phyloP scores from a whole-genome alignment of 352 stramenopile species.

The Globisporangium takayamanum region DNA sequence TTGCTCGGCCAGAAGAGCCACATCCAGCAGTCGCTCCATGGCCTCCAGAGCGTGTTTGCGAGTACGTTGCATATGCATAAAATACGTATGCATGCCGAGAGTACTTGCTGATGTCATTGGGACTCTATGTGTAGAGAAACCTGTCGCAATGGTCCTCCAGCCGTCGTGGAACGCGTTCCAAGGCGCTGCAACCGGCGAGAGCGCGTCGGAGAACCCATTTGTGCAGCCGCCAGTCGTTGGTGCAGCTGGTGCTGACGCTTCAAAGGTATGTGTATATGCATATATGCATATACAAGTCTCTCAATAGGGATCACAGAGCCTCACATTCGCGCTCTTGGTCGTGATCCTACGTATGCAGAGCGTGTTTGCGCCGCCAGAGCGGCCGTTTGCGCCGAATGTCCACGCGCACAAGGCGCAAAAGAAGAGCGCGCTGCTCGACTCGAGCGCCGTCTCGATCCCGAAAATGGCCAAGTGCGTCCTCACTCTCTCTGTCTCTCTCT shows the following conservation, averaged over 20 bases:
- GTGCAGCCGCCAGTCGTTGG: slow-evolving; percentile 37
- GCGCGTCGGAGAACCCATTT: slow-evolving; percentile 40
- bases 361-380: slow-evolving; percentile 27
- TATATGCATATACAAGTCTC: not conserved
- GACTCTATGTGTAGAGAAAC: slow-evolving; percentile 22
- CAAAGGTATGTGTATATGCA: not conserved
- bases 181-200: slow-evolving; percentile 27
- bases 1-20: slow-evolving; percentile 52
- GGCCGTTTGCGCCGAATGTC: slow-evolving; percentile 29
- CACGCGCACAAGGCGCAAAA: slow-evolving; percentile 29
- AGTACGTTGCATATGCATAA: slow-evolving; percentile 20
- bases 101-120: too few species aligned
- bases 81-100: too few species aligned
- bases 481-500: not conserved
- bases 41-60: slow-evolving; percentile 30
- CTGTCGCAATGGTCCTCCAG: slow-evolving; percentile 29
- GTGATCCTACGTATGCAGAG: slow-evolving; percentile 7
- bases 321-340: not conserved
- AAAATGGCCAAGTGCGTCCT: slow-evolving; percentile 34
- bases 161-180: slow-evolving; percentile 50
- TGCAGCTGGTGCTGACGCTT: not conserved
- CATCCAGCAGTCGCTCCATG: slow-evolving; percentile 51
- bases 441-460: slow-evolving; percentile 24
- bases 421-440: slow-evolving; percentile 33
- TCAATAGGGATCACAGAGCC: not conserved